Conservation (phyloP, 148 eudicot species). For the Spergularia marina region DNA sequence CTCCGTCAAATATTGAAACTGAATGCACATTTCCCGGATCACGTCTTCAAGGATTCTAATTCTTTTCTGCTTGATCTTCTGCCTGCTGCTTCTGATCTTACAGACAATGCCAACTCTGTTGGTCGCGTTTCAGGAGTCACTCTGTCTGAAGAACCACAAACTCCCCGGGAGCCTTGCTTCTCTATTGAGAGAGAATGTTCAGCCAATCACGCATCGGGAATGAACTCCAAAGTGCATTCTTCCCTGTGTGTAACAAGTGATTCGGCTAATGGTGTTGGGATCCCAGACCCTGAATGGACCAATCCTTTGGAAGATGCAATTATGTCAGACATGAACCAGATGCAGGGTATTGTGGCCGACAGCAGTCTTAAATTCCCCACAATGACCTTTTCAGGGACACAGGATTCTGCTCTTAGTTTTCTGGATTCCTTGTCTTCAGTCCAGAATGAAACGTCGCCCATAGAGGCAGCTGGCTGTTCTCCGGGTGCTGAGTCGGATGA, state of each 20-base stretch:
- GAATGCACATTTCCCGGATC: conserved; percentile 48
- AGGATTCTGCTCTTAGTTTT: conserved; percentile 27
- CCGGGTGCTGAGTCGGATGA: conserved; percentile 40
- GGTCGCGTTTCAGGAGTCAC: conserved; percentile 47
- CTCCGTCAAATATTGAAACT: conserved; percentile 57
- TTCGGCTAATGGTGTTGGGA: conserved; percentile 21
- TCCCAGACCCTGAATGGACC: conserved; percentile 29
- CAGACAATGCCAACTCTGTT: conserved; percentile 36
- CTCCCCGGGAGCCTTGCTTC: conserved; percentile 33
- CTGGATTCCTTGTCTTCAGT: conserved; percentile 32
- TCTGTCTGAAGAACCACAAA: conserved; percentile 50
- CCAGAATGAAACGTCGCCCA: conserved; percentile 31
- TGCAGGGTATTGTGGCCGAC: conserved; percentile 25
- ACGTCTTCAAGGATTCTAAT: conserved; percentile 38
- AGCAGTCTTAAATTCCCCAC: conserved; percentile 28
- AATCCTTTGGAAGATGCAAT: conserved; percentile 26
- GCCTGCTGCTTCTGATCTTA: conserved; percentile 29
- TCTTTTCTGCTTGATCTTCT: conserved; percentile 45
- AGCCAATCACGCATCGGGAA: conserved; percentile 20
- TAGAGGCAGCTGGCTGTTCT: conserved; percentile 35
- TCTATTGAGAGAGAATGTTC: conserved; percentile 33
- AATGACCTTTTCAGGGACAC: conserved; percentile 29
- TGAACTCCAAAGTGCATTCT: conserved; percentile 32
- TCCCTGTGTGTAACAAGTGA: conserved; percentile 20
- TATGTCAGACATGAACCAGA: conserved; percentile 27